Conservation (phyloP, 805 yeast genomes). For the Candida peoriensis region DNA sequence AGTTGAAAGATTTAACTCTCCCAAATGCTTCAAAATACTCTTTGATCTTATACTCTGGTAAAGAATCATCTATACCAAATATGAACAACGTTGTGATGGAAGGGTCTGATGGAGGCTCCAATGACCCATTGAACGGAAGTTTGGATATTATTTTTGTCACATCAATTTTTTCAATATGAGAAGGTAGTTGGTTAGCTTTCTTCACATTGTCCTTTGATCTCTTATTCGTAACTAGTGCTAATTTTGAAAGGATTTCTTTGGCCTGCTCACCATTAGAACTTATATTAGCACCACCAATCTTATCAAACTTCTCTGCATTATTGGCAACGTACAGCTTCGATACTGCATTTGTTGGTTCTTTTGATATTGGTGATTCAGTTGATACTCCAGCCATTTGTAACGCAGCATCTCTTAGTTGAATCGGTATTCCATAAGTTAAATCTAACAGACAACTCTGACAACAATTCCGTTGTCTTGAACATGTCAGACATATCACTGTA, state of each 20-base stretch:
- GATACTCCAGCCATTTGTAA: constrained; percentile 63
- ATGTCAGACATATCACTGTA: constrained; percentile 72
- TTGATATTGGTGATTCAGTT: constrained; percentile 27
- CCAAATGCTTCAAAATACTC: constrained; percentile 46
- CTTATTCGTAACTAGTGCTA: constrained; percentile 25
- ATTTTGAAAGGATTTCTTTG: constrained; percentile 42
- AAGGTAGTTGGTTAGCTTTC: constrained; percentile 11
- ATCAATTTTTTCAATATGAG: constrained; percentile 31
- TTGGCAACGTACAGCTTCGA: constrained; percentile 54
- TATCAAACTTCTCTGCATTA: constrained; percentile 32
- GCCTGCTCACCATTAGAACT: constrained; percentile 37
- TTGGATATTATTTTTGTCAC: constrained; percentile 47
- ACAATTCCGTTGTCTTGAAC: constrained; percentile 74
- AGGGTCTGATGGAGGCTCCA: constrained; percentile 37
- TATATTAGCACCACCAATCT: constrained; percentile 33
- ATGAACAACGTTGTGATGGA: constrained; percentile 58
- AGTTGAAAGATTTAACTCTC: constrained; percentile 39
- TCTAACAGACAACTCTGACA: constrained; percentile 89
- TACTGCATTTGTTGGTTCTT: constrained; percentile 46
- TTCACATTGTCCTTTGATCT: constrained; percentile 4
- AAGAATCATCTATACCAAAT: constrained; percentile 64
- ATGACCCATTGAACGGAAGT: constrained; percentile 66
- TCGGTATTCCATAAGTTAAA: constrained; percentile 73
- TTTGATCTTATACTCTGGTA: constrained; percentile 59
- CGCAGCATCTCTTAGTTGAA: constrained; percentile 75